Evolutionary conservation across 78 protist genomes (phyloP), one percentile per base, ranked within the genome.

Genomic region (Dictyostelium firmibasis): DNA sequence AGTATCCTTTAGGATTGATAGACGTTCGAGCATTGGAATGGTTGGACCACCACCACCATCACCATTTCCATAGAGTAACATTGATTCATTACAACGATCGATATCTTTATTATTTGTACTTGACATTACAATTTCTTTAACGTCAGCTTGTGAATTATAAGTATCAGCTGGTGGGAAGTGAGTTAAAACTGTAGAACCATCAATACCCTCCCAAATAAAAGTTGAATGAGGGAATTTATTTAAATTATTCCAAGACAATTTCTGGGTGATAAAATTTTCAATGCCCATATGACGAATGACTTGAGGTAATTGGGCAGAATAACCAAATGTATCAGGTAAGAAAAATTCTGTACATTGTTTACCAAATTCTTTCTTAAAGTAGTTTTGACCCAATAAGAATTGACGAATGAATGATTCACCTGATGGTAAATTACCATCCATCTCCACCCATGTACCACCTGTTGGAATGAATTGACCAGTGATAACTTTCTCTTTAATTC

Each of bases 81-180:
- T 16, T 16, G 70, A 18, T 38, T 82, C 33, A 81, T 92, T 62
- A 29, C 85, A 35, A 31, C 84, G 78, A 1, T 83, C 97, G 53
- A 78, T 82, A n/a, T 96, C 91, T 81, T 97, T 96, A 85, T 85
- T 79, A 0, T 96, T 96, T 4, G 86, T 83, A 38, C n/a, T 25
- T 23, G 87, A 76, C 47, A 50, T 72, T 11, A 84, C 72, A 8
- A 81, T 60, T 72, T 97, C 97, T 75, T 87, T 84, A 43, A 95
- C 91, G 38, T 69, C 89, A 0, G 93, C 96, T 10, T 36, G 78
- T 4, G 97, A 83, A 33, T 85, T 92, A 85, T 96, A 95, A 5
- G 97, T 97, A 77, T 97, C 92, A 0, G 97, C 95, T 7, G 98
- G 98, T 70, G 98, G 98, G 89, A 97, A 97, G 27, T 97, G 98